Evolutionary conservation across 2,329 filamentous ascomycete species (phyloP).

Genomic region (Trichoderma afroharzianum): DNA sequence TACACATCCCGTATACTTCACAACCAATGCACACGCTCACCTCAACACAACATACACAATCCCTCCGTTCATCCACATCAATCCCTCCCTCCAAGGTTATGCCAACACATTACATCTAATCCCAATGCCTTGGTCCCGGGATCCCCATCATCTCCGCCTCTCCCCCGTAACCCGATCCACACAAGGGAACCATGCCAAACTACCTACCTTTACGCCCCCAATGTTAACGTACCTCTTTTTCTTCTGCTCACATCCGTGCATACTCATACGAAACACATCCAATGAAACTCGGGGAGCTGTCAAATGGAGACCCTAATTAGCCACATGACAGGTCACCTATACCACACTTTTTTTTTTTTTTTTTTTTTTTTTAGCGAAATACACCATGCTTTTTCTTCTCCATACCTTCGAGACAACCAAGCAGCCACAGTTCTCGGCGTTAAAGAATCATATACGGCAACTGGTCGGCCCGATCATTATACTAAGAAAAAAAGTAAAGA

Average conservation of each 20-base stretch:
- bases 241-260: neutral
- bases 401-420: neutral
- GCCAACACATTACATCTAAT: neutral
- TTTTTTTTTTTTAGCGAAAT: neutral
- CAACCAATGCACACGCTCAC: neutral
- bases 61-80: neutral
- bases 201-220: neutral
- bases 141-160: neutral
- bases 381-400: neutral
- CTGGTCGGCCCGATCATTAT: neutral
- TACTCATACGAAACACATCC: neutral
- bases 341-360: no score
- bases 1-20: neutral
- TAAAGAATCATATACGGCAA: neutral
- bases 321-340: neutral
- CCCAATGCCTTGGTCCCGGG: neutral
- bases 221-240: neutral
- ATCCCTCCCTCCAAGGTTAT: neutral
- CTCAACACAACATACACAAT: no score
- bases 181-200: neutral
- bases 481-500: neutral
- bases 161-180: neutral
- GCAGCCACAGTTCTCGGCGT: neutral
- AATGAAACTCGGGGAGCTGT: neutral
- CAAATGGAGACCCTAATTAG: neutral